phyloP scores from a whole-genome alignment of 192 early-diverging fungal species.

The Entomortierella lignicola region DNA sequence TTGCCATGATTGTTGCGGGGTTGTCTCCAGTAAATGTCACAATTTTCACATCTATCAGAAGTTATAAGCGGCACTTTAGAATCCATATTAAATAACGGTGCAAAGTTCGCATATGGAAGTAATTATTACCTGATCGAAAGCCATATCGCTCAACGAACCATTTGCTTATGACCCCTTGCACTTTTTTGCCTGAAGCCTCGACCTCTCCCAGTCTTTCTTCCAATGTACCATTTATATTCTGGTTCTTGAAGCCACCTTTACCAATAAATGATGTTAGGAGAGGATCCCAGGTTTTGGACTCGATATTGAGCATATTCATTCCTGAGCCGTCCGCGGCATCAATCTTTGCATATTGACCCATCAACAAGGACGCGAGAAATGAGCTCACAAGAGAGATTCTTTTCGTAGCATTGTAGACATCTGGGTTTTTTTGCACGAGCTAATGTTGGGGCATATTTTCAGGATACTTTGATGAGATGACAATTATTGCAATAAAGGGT shows the following conservation, averaged over 20 bases:
- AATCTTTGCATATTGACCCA: constrained; percentile 66
- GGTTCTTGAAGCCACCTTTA: constrained; percentile 30
- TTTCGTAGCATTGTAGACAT: constrained; percentile 58
- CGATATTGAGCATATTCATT: constrained; percentile 83
- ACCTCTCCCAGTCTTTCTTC: constrained; percentile 58
- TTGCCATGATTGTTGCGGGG: constrained; percentile 71
- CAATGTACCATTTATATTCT: constrained; percentile 17
- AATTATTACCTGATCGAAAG: constrained; percentile 61
- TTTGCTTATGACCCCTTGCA: constrained; percentile 60
- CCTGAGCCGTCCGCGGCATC: constrained; percentile 84
- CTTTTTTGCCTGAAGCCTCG: constrained; percentile 49
- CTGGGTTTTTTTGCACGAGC: constrained; percentile 53
- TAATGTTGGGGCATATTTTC: constrained; percentile 62
- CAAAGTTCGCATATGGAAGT: neutral
- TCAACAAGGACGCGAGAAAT: constrained; percentile 73
- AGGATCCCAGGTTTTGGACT: constrained; percentile 65
- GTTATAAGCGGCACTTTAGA: neutral
- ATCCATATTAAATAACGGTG: neutral
- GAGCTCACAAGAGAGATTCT: constrained; percentile 81
- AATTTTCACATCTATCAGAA: constrained; percentile 60
- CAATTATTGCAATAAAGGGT: no score
- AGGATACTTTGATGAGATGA: no score
- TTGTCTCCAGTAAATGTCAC: constrained; percentile 86
- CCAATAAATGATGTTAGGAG: constrained; percentile 55
- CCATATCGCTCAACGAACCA: constrained; percentile 79